Conservation (phyloP, 495 filamentous ascomycete genomes). For the Cudoniella acicularis region DNA sequence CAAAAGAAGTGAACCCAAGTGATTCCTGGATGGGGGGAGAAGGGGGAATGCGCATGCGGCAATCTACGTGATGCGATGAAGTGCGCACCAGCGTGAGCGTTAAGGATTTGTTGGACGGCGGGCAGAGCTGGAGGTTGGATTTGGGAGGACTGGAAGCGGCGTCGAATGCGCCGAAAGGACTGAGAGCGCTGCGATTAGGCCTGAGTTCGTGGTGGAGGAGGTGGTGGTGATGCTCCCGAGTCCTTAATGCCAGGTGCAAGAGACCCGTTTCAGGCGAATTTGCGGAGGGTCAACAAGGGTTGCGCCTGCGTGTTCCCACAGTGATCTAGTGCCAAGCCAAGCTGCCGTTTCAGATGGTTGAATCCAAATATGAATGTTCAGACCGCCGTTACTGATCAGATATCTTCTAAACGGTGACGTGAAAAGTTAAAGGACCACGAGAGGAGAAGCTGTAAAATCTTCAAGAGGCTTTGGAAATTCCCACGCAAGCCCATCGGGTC, state of each 20-base stretch:
- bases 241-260: background rate
- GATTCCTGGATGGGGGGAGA: background rate
- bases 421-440: too few species aligned
- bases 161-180: background rate
- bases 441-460: too few species aligned
- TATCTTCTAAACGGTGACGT: background rate
- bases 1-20: too few species aligned
- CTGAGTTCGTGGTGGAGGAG: background rate
- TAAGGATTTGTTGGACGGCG: background rate
- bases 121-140: background rate
- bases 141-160: background rate
- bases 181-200: too few species aligned
- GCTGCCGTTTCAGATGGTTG: background rate
- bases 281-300: background rate
- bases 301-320: conserved; percentile 3
- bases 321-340: background rate
- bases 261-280: conserved; percentile 1
- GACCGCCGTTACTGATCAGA: background rate
- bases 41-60: background rate
- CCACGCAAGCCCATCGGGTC: too few species aligned
- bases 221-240: background rate
- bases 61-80: background rate
- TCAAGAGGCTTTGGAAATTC: too few species aligned
- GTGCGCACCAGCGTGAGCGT: background rate
- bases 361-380: too few species aligned